Base-by-base conservation (phyloP, 2,329 filamentous ascomycete genomes). In the Dactylonectria estremocensis region DNA sequence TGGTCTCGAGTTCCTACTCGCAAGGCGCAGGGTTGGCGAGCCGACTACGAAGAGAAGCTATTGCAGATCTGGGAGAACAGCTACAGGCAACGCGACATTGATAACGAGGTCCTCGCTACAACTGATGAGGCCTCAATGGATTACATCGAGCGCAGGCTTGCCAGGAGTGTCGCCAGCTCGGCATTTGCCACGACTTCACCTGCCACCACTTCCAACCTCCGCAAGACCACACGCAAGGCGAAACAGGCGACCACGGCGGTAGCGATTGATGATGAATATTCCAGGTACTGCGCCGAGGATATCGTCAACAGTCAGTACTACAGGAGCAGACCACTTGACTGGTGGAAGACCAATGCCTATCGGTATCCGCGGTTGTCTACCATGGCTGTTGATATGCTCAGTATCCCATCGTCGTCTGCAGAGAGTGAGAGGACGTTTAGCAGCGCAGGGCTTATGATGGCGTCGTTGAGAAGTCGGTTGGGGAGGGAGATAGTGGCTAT, bases 301-400 rank as follows among this genome's bases (percentile, higher is more conserved):
- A 33, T 54, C 20, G 28, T 54, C 28, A 35, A 35, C 13, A 54
- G 24, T 33, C 24, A 54, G 5, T 33, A 54, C 28, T 54, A 54
- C 13, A 33, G 28, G 20, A 54, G 28, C 13, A 54, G 50, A 35
- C 50, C 24, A 33, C 24, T 55, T 55, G 35, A 43, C 31, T 55
- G 31, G 31, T 55, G 31, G n/a, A 55, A 55, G 35, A 55, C n/a
- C 20, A 55, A 55, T 16, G 10, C 16, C 6, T 24, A 54, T 55
- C 31, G n/a, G 31, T 40, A 55, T 18, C 31, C 35, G 31, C n/a
- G n/a, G n/a, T 18, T 55, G 24, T 55, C 16, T 55, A 37, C 16
- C 8, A 55, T 55, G n/a, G 53, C 53, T 40, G n/a, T 55, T 43
- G n/a, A 55, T 55, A 55, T 55, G 31, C 31, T 55, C 11, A 55